Evolutionary conservation across 257 asterid species (phyloP).

Genomic region (Eustoma russellianum): DNA sequence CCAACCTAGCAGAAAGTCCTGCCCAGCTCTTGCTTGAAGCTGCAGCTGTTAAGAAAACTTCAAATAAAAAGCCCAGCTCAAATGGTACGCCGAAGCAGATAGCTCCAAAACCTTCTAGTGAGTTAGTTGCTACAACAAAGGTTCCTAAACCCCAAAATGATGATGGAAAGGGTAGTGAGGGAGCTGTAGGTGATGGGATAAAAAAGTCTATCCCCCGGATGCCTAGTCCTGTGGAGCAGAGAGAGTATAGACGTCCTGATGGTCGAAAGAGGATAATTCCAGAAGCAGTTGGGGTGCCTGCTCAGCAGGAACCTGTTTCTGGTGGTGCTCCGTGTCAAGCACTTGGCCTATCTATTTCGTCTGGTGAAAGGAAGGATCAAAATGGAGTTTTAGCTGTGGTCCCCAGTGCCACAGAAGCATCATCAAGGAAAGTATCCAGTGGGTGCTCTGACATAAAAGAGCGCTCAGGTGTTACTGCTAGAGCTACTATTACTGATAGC

Average conservation of each 20-base stretch:
- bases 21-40: constrained; percentile 90
- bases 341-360: constrained; percentile 41
- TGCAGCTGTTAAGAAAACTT: constrained; percentile 53
- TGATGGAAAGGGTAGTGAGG: constrained; percentile 47
- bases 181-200: constrained; percentile 32
- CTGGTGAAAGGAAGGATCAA: constrained; percentile 31
- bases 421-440: constrained; percentile 33
- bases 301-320: constrained; percentile 40
- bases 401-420: constrained; percentile 36
- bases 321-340: constrained; percentile 35
- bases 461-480: constrained; percentile 60
- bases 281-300: constrained; percentile 84
- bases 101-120: constrained; percentile 38
- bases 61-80: constrained; percentile 30
- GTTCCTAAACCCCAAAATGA: constrained; percentile 25
- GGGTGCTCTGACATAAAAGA: constrained; percentile 46
- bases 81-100: constrained; percentile 31
- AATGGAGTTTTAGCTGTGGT: constrained; percentile 30
- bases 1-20: constrained; percentile 87
- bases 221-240: constrained; percentile 89
- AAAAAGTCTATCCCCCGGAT: constrained; percentile 42
- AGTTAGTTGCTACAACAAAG: constrained; percentile 23
- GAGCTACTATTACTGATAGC: constrained; percentile 72
- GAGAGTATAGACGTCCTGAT: constrained; percentile 89
- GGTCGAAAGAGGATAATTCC: constrained; percentile 99